phyloP scores from a whole-genome alignment of 805 yeast genomes.

The Pichia nanzhaoensis region DNA sequence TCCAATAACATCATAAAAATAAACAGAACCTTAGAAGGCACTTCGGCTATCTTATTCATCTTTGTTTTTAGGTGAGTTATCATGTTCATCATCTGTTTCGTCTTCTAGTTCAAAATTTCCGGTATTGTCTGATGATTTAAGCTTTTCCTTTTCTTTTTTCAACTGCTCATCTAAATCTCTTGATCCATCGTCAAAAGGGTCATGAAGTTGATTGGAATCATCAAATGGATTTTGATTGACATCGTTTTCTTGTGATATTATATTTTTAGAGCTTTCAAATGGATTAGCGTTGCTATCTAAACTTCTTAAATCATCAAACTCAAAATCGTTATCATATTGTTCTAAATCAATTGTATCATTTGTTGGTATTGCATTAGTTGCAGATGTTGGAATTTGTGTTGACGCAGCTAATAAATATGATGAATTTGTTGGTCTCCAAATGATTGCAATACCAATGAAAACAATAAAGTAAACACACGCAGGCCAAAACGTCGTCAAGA shows the following conservation, averaged over 20 bases:
- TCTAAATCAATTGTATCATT: constrained; percentile 25
- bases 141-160: constrained; percentile 24
- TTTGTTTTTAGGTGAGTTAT: background rate
- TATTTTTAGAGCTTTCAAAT: constrained; percentile 19
- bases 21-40: too few relatives aligned
- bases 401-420: constrained; percentile 93
- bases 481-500: constrained; percentile 91
- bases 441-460: constrained; percentile 74
- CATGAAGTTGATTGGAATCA: constrained; percentile 19
- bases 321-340: constrained; percentile 47
- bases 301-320: constrained; percentile 50
- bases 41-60: background rate
- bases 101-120: constrained; percentile 27
- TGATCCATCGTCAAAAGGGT: constrained; percentile 14
- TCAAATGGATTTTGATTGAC: constrained; percentile 27
- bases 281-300: constrained; percentile 37
- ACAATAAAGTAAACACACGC: constrained; percentile 79
- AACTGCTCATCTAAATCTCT: constrained; percentile 28
- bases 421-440: constrained; percentile 97
- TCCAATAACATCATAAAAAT: too few relatives aligned
- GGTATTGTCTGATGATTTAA: constrained; percentile 14
- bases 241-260: background rate
- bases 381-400: constrained; percentile 71
- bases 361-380: constrained; percentile 31
- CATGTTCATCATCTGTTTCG: constrained; percentile 23